Conservation (phyloP, 2,329 filamentous ascomycete genomes). For the Aureobasidium sp. region DNA sequence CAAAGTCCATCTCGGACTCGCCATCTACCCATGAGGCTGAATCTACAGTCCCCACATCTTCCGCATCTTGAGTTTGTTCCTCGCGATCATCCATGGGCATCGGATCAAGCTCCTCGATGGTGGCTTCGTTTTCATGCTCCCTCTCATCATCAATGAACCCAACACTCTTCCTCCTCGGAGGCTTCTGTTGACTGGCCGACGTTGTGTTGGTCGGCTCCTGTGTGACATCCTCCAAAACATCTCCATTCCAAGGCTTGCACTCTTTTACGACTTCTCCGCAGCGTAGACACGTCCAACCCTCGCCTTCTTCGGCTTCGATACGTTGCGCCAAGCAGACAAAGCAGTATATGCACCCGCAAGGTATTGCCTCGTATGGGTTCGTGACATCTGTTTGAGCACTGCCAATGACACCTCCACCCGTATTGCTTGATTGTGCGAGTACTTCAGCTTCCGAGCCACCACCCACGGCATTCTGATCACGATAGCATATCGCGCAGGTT, state of each 20-base stretch:
- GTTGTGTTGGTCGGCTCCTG: slow-evolving; percentile 13
- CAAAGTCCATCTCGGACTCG: slow-evolving; percentile 19
- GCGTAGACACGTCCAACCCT: slow-evolving; percentile 85
- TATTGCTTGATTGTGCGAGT: slow-evolving; percentile 50
- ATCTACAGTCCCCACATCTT: slow-evolving; percentile 21
- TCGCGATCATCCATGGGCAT: slow-evolving; percentile 26
- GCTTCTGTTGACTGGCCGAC: slow-evolving; percentile 18
- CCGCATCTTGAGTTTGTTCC: slow-evolving; percentile 21
- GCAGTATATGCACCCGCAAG: slow-evolving; percentile 90
- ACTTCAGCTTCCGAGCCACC: slow-evolving; percentile 64
- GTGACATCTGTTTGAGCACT: slow-evolving; percentile 89
- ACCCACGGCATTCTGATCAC: slow-evolving; percentile 72
- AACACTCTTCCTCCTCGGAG: slow-evolving; percentile 25
- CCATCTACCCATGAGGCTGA: slow-evolving; percentile 16
- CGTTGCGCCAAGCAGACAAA: slow-evolving; percentile 90
- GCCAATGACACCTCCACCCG: slow-evolving; percentile 68
- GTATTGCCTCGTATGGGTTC: slow-evolving; percentile 86
- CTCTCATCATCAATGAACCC: slow-evolving; percentile 26
- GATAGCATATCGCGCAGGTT: slow-evolving; percentile 95
- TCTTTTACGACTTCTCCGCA: slow-evolving; percentile 79
- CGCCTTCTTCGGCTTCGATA: slow-evolving; percentile 85
- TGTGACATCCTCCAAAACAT: slow-evolving; percentile 56
- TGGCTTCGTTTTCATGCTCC: slow-evolving; percentile 17
- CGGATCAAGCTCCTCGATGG: slow-evolving; percentile 21
- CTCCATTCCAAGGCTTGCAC: slow-evolving; percentile 86